Conservation (phyloP, 306 rosid genomes). For the Cotoneaster glaucophyllus region DNA sequence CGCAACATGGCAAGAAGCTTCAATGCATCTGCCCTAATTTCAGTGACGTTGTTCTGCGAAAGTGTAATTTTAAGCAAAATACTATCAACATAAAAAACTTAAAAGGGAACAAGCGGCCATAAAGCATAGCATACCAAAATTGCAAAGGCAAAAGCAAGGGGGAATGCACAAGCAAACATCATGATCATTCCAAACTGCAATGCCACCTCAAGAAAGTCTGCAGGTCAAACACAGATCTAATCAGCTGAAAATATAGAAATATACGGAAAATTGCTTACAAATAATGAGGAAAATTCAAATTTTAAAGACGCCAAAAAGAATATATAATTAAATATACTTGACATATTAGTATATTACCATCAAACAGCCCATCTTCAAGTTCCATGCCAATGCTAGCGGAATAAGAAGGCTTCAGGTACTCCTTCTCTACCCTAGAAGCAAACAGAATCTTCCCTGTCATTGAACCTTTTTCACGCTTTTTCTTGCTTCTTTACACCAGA, state of each 20-base stretch:
- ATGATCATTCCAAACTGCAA: constrained; percentile 93
- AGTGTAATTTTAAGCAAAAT: neutral
- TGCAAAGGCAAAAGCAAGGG: constrained; percentile 85
- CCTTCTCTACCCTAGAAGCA: constrained; percentile 86
- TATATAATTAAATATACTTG: constrained; percentile 10
- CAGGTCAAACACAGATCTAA: constrained; percentile 19
- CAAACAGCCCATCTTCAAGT: constrained; percentile 95
- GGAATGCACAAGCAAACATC: constrained; percentile 99
- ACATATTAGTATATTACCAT: constrained; percentile 63
- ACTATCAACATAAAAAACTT: constrained; percentile 9
- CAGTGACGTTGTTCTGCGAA: constrained; percentile 82
- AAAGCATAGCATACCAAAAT: constrained; percentile 52
- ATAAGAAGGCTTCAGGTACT: constrained; percentile 85
- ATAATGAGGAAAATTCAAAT: neutral
- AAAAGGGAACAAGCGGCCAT: neutral
- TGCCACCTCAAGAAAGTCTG: constrained; percentile 92
- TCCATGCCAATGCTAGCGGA: constrained; percentile 88
- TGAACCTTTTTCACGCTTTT: constrained; percentile 55
- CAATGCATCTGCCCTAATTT: constrained; percentile 91
- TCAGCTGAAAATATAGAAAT: constrained; percentile 5
- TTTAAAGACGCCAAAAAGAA: neutral
- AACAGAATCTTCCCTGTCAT: constrained; percentile 53
- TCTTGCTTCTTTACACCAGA: constrained; percentile 52
- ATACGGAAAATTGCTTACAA: neutral
- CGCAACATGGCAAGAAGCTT: constrained; percentile 80